phyloP scores from a whole-genome alignment of 352 stramenopile species.

The Phytophthora lateralis region DNA sequence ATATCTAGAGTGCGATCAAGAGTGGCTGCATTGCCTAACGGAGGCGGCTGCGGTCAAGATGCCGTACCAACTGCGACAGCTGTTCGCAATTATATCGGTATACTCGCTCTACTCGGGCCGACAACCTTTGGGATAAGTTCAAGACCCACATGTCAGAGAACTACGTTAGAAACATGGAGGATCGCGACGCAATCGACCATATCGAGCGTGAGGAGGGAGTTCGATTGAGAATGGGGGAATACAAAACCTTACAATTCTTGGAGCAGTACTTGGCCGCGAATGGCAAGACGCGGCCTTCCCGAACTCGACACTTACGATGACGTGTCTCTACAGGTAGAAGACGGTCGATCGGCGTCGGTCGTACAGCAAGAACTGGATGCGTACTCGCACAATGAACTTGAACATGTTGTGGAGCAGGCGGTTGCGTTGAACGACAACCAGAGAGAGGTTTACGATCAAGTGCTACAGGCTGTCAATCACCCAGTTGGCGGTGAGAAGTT shows the following conservation, averaged over 20 bases:
- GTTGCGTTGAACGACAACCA: slow-evolving; percentile 12
- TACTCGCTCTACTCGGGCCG: slow-evolving; percentile 15
- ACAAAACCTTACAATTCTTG: not conserved
- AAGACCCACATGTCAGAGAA: not conserved
- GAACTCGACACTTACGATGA: slow-evolving; percentile 6
- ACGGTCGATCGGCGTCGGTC: no score
- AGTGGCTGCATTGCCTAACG: slow-evolving; percentile 26
- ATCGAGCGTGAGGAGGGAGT: no score
- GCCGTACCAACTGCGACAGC: slow-evolving; percentile 34
- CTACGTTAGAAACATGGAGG: no score
- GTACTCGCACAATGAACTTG: not conserved
- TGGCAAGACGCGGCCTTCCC: slow-evolving; percentile 7
- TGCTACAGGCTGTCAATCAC: slow-evolving; percentile 8
- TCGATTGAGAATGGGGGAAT: no score
- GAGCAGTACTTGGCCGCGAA: not conserved
- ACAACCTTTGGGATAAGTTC: slow-evolving; percentile 25
- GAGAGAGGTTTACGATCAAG: slow-evolving; percentile 13
- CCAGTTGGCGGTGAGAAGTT: not conserved
- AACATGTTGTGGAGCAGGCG: no score
- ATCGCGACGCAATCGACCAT: no score
- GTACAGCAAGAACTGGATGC: not conserved
- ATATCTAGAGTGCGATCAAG: slow-evolving; percentile 26
- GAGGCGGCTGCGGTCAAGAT: slow-evolving; percentile 24
- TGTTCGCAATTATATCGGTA: slow-evolving; percentile 38
- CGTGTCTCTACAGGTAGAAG: no score